Percentiles rank a stretch among this genome's conserved stretches.
These are phyloP conservation scores for Mortierella claussenii DNA, from an alignment of 192 early-diverging fungal species.

Conservation along the genomic window DNA sequence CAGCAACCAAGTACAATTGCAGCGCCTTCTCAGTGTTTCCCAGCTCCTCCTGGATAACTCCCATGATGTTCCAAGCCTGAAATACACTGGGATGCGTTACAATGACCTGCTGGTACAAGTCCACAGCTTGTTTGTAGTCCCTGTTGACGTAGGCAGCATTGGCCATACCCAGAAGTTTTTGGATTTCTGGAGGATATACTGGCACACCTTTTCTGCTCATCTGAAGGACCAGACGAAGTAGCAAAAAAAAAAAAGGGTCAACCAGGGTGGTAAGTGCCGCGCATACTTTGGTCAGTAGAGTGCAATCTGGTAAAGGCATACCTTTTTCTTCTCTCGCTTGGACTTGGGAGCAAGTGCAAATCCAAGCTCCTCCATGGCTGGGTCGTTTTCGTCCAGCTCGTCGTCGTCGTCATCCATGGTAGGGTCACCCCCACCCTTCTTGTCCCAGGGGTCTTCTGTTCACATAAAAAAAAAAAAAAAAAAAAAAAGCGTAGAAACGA, in stretches of 20 bases:
- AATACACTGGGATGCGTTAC: conserved; percentile 73
- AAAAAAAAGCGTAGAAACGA: not conserved
- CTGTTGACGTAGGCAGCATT: conserved; percentile 78
- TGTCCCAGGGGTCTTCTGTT: conserved; percentile 23
- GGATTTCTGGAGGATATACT: conserved; percentile 58
- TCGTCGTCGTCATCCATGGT: conserved; percentile 25
- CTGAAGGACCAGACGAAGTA: not conserved
- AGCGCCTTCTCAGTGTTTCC: conserved; percentile 79
- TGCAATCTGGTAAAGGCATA: not conserved
- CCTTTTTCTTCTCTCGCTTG: conserved; percentile 39
- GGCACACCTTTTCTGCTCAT: conserved; percentile 12
- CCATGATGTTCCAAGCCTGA: conserved; percentile 90
- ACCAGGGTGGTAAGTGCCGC: too few species aligned
- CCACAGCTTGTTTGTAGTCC: conserved; percentile 77
- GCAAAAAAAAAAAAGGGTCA: not conserved
- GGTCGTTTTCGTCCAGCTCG: conserved; percentile 36
- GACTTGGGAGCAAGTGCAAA: conserved; percentile 31
- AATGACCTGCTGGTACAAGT: conserved; percentile 83
- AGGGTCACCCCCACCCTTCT: conserved; percentile 8
- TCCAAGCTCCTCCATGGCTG: conserved; percentile 45
- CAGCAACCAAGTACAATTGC: conserved; percentile 88
- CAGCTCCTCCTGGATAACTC: conserved; percentile 89
- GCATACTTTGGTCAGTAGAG: too few species aligned
- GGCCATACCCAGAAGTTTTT: conserved; percentile 76
- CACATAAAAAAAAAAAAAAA: too few species aligned